Evolutionary conservation across 257 asterid genomes (phyloP), one percentile per base, ranked within the genome.

Genomic region (Solanum rostratum): DNA sequence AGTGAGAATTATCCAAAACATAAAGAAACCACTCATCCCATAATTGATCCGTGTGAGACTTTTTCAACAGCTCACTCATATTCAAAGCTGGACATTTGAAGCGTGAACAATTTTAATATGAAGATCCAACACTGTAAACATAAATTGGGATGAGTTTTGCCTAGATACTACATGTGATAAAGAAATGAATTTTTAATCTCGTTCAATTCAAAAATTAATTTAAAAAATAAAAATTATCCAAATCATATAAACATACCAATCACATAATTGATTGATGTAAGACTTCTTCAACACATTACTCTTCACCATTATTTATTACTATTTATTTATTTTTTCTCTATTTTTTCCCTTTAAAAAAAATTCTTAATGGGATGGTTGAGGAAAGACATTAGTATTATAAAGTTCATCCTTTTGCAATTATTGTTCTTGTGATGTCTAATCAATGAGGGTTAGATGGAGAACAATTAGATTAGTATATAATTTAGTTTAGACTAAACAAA

Each of bases 161-260:
- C 37, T 5, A 60, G 6, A 22, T 12, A 60, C 18, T 60, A 60
- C 39, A 33, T 33, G 4, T 60, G 5, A 60, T 22, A 60, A 60
- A 62, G 0, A 2, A 62, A 62, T 62, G 4, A 12, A 62, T 12
- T 18, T 18, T 24, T 5, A 16, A 60, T 24, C 9, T 62, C 2
- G 12, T 9, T 0, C 69, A 24, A 5, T 12, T 0, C 2, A 62
- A 62, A 62, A 62, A 62, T 0, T 62, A 24, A 0, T 9, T 3
- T 5, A 1, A 60, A 2, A 12, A 0, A 5, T 62, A 13, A 62
- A 3, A 0, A 22, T 2, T 24, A 24, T 60, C 8, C 0, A 0
- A 24, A 1, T 24, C 33, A 60, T 60, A 60, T 60, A 24, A 60
- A 22, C 0, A 60, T 1, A 60, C 0, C 33, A 22, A 5, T 60